Conservation (phyloP, 352 stramenopile species). For the Pythium angustatum region DNA sequence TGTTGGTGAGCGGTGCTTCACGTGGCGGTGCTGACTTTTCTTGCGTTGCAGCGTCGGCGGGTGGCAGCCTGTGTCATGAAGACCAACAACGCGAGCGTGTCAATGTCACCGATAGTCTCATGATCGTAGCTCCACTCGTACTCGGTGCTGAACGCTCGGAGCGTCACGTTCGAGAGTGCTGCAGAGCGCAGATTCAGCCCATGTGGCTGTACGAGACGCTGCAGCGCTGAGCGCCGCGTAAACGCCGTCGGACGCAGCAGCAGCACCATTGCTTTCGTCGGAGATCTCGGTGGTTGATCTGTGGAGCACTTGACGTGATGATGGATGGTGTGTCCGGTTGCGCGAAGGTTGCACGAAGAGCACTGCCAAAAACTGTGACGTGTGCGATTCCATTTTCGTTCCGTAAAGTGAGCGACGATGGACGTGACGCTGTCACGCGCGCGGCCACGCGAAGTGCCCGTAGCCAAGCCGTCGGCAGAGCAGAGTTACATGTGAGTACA, state of each 20-base stretch:
- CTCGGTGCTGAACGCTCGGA: slow-evolving; percentile 43
- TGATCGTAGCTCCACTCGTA: slow-evolving; percentile 20
- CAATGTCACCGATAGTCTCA: slow-evolving; percentile 4
- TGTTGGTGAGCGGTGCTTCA: slow-evolving; percentile 61
- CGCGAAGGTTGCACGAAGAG: slow-evolving; percentile 30
- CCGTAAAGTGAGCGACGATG: slow-evolving; percentile 7
- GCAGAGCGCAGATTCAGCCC: background rate
- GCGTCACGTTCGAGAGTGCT: slow-evolving; percentile 6
- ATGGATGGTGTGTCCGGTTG: slow-evolving; percentile 8
- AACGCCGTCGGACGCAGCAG: slow-evolving; percentile 17
- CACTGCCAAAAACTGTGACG: slow-evolving; percentile 12
- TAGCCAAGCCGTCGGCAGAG: slow-evolving; percentile 54
- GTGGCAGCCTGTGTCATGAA: background rate
- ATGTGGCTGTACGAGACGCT: slow-evolving; percentile 10
- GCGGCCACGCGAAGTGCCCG: slow-evolving; percentile 54
- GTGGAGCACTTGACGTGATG: slow-evolving; percentile 7
- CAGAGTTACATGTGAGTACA: slow-evolving; percentile 47
- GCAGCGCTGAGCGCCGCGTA: slow-evolving; percentile 18
- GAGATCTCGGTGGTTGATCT: slow-evolving; percentile 9
- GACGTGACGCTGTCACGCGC: slow-evolving; percentile 25
- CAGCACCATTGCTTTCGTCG: slow-evolving; percentile 20
- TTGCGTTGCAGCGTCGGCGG: background rate
- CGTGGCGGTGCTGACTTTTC: slow-evolving; percentile 33
- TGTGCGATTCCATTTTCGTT: background rate
- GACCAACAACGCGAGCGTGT: no score